phyloP scores from a whole-genome alignment of 768 basidiomycete genomes.

The Cubamyces sp. region DNA sequence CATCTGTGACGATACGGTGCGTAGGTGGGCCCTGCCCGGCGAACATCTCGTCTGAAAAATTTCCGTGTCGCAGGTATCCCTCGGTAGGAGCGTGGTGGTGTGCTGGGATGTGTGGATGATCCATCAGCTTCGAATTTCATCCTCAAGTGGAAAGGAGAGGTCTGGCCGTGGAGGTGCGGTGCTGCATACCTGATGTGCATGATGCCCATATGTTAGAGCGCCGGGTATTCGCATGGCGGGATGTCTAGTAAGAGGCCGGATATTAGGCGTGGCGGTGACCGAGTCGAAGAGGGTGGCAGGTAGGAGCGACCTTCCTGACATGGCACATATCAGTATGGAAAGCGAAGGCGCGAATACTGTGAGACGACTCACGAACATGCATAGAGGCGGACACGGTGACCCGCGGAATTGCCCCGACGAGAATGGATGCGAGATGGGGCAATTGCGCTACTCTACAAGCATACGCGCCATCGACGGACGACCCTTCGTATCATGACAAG shows the following conservation, averaged over 20 bases:
- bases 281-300: not conserved
- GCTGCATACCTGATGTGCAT: constrained; percentile 19
- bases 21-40: too few species aligned
- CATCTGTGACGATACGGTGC: not conserved
- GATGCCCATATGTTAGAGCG: constrained; percentile 13
- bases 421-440: constrained; percentile 8
- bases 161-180: constrained; percentile 1
- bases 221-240: constrained; percentile 1
- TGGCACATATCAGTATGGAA: constrained; percentile 1
- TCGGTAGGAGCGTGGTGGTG: too few species aligned
- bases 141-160: not conserved
- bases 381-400: not conserved
- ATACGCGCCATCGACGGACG: not conserved
- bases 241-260: constrained; percentile 5
- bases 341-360: not conserved
- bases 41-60: not conserved
- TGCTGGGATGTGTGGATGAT: not conserved
- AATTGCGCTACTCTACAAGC: not conserved
- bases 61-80: not conserved
- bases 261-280: constrained; percentile 11
- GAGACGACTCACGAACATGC: not conserved
- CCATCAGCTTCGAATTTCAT: constrained; percentile 9
- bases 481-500: constrained; percentile 3
- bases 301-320: not conserved
- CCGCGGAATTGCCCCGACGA: constrained; percentile 15